Percentiles rank a stretch among this genome's conserved stretches.
Evolutionary conservation across 306 rosid genomes (phyloP).

Genomic region (Ochetophila trinervis): DNA sequence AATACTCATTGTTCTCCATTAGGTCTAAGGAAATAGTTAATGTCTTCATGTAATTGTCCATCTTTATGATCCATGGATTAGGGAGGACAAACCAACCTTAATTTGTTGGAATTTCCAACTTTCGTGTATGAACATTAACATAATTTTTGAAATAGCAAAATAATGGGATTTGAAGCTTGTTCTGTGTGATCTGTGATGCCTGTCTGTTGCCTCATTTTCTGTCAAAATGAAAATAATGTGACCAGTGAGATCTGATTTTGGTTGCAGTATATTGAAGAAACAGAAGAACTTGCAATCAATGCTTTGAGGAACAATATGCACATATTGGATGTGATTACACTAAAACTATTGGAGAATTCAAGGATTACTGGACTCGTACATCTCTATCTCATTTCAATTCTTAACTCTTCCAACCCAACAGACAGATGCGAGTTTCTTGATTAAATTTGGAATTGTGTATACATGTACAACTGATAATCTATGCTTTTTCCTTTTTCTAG

Average conservation of each 20-base stretch:
- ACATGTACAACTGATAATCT: conserved; percentile 14
- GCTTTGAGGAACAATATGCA: conserved; percentile 78
- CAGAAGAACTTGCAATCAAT: conserved; percentile 83
- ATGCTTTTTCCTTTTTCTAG: conserved; percentile 27
- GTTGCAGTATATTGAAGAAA: conserved; percentile 87
- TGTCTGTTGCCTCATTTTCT: conserved; percentile 7
- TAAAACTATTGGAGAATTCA: conserved; percentile 73
- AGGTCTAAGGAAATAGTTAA: neutral
- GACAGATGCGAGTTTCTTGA: conserved; percentile 10
- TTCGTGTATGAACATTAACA: no score
- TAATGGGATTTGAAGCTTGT: neutral
- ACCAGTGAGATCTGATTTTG: conserved; percentile 19
- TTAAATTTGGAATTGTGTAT: neutral
- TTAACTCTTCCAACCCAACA: neutral
- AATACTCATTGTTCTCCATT: conserved; percentile 22
- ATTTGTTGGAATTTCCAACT: no score
- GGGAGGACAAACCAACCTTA: no score
- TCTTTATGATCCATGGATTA: no score
- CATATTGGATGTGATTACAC: conserved; percentile 67
- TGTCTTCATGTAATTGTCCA: neutral
- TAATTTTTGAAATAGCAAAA: no score
- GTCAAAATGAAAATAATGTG: conserved; percentile 5
- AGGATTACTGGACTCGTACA: conserved; percentile 90
- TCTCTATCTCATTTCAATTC: conserved; percentile 1
- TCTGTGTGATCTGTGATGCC: no score